These are phyloP conservation scores for Epichloe elymi DNA, from an alignment of 2,329 filamentous ascomycete species.

Conservation along the genomic window DNA sequence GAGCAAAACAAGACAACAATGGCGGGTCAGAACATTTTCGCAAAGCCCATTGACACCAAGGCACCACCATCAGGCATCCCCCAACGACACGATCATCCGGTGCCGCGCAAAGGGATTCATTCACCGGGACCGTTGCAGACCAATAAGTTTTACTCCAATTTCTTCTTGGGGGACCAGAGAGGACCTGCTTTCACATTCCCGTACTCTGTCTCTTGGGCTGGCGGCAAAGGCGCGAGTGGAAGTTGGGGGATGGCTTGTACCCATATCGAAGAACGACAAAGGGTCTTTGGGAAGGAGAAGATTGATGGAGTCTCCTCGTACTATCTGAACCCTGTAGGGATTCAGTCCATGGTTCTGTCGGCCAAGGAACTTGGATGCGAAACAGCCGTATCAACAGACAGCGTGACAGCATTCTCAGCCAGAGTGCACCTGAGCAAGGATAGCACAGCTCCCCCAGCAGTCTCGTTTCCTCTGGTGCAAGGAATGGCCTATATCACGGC, in stretches of 20 bases:
- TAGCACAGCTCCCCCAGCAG: slow-evolving; percentile 39
- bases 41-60: slow-evolving; percentile 37
- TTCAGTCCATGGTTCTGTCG: slow-evolving; percentile 70
- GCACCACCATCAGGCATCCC: slow-evolving; percentile 36
- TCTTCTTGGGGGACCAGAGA: slow-evolving; percentile 63
- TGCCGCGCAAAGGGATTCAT: slow-evolving; percentile 37
- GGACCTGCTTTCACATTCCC: slow-evolving; percentile 62
- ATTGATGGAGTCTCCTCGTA: slow-evolving; percentile 49
- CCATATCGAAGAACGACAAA: slow-evolving; percentile 55
- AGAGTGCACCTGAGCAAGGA: slow-evolving; percentile 54
- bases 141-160: slow-evolving; percentile 73
- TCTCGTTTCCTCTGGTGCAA: slow-evolving; percentile 75
- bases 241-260: slow-evolving; percentile 71
- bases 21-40: slow-evolving; percentile 38
- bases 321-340: slow-evolving; percentile 69
- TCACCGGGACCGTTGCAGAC: slow-evolving; percentile 45
- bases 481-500: slow-evolving; percentile 82
- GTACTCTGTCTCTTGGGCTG: slow-evolving; percentile 56
- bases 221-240: slow-evolving; percentile 44
- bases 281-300: slow-evolving; percentile 50
- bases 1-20: slow-evolving; percentile 8
- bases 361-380: slow-evolving; percentile 55
- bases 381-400: slow-evolving; percentile 43
- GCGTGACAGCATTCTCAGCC: slow-evolving; percentile 43
- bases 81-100: slow-evolving; percentile 42